Evolutionary conservation across 495 filamentous ascomycete species (phyloP).

Genomic region (Hyaloscypha hepaticicola): DNA sequence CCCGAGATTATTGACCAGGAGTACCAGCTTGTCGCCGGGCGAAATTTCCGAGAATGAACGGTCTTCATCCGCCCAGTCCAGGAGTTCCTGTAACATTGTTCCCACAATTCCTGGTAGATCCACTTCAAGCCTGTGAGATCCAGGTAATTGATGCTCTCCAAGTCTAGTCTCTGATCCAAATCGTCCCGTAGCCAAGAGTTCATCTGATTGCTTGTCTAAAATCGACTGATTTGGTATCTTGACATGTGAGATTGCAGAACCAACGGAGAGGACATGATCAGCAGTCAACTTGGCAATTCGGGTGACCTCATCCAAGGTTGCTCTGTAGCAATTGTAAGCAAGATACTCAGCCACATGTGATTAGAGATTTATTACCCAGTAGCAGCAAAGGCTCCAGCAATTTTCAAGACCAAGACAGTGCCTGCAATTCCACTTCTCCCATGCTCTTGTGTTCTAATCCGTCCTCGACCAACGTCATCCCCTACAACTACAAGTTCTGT

Average conservation of each 20-base stretch:
- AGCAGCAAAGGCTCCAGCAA: slow-evolving; percentile 77
- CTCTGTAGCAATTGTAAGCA: slow-evolving; percentile 78
- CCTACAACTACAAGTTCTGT: slow-evolving; percentile 90
- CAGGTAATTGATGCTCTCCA: background rate
- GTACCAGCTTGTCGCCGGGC: slow-evolving; percentile 40
- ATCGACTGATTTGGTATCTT: background rate
- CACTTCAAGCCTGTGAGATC: too few species aligned
- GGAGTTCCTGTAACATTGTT: background rate
- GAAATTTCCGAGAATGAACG: background rate
- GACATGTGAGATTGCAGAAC: background rate
- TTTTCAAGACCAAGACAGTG: slow-evolving; percentile 83
- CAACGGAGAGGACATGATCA: background rate
- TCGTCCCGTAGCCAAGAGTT: background rate
- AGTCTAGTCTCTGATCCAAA: background rate
- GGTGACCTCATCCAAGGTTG: background rate
- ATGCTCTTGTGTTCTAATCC: slow-evolving; percentile 77
- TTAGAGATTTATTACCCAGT: slow-evolving; percentile 50
- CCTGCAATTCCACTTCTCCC: slow-evolving; percentile 87
- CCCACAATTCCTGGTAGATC: too few species aligned
- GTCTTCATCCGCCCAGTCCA: slow-evolving; percentile 1
- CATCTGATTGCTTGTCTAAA: background rate
- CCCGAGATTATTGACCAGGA: slow-evolving; percentile 61
- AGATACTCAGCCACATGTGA: slow-evolving; percentile 65
- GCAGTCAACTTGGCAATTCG: background rate
- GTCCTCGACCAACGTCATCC: slow-evolving; percentile 88